Base-by-base conservation (phyloP, 768 basidiomycete genomes). In the Lactarius psammicola region DNA sequence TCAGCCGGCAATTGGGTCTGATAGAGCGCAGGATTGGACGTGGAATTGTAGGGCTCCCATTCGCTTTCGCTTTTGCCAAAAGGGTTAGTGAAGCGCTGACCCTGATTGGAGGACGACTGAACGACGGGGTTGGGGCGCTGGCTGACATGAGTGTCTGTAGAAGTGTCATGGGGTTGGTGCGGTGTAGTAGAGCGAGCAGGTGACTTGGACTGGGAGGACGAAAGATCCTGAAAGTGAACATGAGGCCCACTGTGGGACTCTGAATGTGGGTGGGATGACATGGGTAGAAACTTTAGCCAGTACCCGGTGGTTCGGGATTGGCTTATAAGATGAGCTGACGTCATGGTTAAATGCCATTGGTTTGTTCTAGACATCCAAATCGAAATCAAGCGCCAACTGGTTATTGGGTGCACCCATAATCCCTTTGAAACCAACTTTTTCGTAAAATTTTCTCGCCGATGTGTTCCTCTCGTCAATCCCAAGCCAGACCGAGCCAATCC, bases 391-490 rank as follows among this genome's bases (percentile, higher is more conserved):
- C 3, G 87, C 88, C 75, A 89, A 71, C 60, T 82, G 80, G 11
- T 75, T 77, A 38, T 79, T 80, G 3, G 79, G 75, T 18, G 81
- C 82, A 0, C 83, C 86, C 23, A 82, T 80, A 60, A 90, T 80
- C 17, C 74, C 71, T 73, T 77, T 75, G 74, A 91, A 92, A 13
- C 88, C 89, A 60, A 92, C 60, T 61, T 76, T 79, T 64, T 74
- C 74, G 72, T 92, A 92, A 75, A 90, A 91, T 64, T 71, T 76
- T 67, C 78, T 81, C 30, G 88, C 90, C 17, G 76, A 78, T 28
- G 74, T 75, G 75, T 93, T 92, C 71, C 81, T 78, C 30, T 84
- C 80, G 72, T 90, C 85, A 73, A 90, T 72, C 4, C 87, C 89
- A 38, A 92, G 75, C 87, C 89, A 92, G 34, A 92, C 74, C 1